Base-by-base conservation (phyloP, 2,329 filamentous ascomycete species). In the Colletotrichum magnum region DNA sequence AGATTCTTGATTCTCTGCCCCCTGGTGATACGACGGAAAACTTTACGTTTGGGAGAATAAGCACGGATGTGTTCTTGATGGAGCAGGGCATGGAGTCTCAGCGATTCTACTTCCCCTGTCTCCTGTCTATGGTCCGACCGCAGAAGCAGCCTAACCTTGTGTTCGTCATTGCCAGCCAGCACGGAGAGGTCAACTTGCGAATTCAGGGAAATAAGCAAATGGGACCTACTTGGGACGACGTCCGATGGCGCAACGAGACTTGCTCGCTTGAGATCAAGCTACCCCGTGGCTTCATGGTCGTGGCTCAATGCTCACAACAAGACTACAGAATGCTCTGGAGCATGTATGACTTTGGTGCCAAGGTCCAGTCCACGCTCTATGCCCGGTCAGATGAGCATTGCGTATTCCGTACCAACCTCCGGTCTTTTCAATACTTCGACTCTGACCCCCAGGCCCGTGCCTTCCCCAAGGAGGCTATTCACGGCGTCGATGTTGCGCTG, bases 321-420 rank as follows among this genome's bases (percentile, higher is more conserved):
- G 94, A 97, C 76, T 97, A 93, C 81, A 89, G 91, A 70, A 90
- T 88, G 71, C 81, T 97, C 12, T 95, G 92, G 89, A 92, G 90
- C 74, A 94, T 97, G 79, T 94, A 94, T 72, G 94, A 97, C 69
- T 95, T 97, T 77, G 93, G 92, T 28, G 88, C 87, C 72, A 94
- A 93, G 74, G 89, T 95, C 2, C 92, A 94, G 75, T 86, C 87
- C 28, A 93, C 89, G 59, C 84, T 97, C 50, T 89, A 89, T 43
- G 89, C 90, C 6, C 87, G 89, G 48, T 84, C 86, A 36, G 92
- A 93, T 60, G 95, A 98, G 80, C 84, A 84, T 2, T 80, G 92
- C 64, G 85, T 92, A 2, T 94, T 93, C 77, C 89, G 91, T 74
- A 87, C 89, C 7, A 90, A 88, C 1, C 82, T 97, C 9, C 89